Evolutionary conservation across 345 rosid genomes (phyloP), one percentile per base, ranked within the genome.

Genomic region (Eutrema yunnanense): DNA sequence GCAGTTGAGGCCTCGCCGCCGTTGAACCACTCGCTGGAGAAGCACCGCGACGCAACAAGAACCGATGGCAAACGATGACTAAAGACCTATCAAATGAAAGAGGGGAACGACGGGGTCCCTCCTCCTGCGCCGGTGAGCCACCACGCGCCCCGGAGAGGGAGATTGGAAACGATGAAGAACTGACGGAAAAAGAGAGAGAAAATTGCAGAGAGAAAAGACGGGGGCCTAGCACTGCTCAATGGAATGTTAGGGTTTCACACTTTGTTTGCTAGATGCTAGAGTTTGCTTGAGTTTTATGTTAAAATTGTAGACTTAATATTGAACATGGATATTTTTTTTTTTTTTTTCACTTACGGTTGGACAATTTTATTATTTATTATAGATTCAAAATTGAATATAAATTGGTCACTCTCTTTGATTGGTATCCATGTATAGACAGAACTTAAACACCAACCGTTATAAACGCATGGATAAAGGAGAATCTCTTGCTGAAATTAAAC

Each of bases 391-490:
- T 0, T 30, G 16, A 53, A 6, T 13, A 42, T 42, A 26, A 14
- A 63, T 14, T 16, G 43, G 54, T 9, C 32, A 46, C 16, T 14
- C 42, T 32, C 16, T 47, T 33, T 71, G 51, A 71, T 38, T 41
- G 52, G 52, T 38, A 40, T 49, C 40, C 48, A 69, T 22, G 66
- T 38, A 37, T 16, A 16, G 43, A 37, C 29, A 36, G 29, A 40
- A 60, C 10, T 33, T 60, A 60, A 37, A 48, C 41, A 6, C 40
- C 38, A 60, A 4, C 7, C 69, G 34, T n/a, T 62, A 40, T 42
- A 51, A 62, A 72, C 51, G 38, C 9, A 47, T 53, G 62, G 47
- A 59, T 70, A 37, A 19, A 33, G 36, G 3, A 72, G 69, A 62
- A 72, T 62, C 40, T 61, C 33, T 49, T 40, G 43, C 30, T 62